Percentiles rank a stretch among this genome's conserved stretches.
Evolutionary conservation across 176 grass and related monocot species (phyloP).

Genomic region (Ensete ventricosum): DNA sequence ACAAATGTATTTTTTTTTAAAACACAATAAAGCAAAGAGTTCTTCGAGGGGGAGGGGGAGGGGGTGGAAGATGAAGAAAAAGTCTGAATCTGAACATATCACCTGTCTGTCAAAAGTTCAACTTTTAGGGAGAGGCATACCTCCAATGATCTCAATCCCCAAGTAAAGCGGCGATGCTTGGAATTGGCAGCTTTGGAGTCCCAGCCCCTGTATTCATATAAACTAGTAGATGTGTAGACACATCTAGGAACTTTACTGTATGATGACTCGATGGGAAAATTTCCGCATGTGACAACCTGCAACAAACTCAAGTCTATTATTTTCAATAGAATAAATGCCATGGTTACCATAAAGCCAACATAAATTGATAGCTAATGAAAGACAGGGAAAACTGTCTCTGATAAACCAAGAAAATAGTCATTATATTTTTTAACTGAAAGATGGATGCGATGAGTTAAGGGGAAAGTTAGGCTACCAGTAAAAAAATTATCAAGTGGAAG

Average conservation of each 20-base stretch:
- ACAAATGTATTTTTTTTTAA: not conserved
- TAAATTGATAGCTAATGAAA: too few relatives aligned
- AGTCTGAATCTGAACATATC: slow-evolving; percentile 49
- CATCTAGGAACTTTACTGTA: slow-evolving; percentile 77
- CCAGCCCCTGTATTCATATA: slow-evolving; percentile 72
- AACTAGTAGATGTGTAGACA: slow-evolving; percentile 80
- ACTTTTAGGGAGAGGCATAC: slow-evolving; percentile 20
- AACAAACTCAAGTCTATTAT: not conserved
- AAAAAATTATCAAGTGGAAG: too few relatives aligned
- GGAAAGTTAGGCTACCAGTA: too few relatives aligned
- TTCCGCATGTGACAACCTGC: slow-evolving; percentile 95
- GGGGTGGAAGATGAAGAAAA: slow-evolving; percentile 37
- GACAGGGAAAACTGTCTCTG: not conserved
- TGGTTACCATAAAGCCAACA: too few relatives aligned
- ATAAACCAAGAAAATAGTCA: not conserved
- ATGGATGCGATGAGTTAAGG: not conserved
- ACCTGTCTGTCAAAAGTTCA: not conserved
- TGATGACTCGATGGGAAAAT: slow-evolving; percentile 72
- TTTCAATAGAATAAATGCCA: not conserved
- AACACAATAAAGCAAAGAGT: not conserved
- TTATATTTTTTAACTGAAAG: not conserved
- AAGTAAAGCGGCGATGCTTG: slow-evolving; percentile 53
- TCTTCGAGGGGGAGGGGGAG: not conserved
- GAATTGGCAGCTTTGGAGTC: slow-evolving; percentile 55
- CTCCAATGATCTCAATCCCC: slow-evolving; percentile 76